phyloP scores from a whole-genome alignment of 768 basidiomycete genomes.

The Rhizopogon rudus region DNA sequence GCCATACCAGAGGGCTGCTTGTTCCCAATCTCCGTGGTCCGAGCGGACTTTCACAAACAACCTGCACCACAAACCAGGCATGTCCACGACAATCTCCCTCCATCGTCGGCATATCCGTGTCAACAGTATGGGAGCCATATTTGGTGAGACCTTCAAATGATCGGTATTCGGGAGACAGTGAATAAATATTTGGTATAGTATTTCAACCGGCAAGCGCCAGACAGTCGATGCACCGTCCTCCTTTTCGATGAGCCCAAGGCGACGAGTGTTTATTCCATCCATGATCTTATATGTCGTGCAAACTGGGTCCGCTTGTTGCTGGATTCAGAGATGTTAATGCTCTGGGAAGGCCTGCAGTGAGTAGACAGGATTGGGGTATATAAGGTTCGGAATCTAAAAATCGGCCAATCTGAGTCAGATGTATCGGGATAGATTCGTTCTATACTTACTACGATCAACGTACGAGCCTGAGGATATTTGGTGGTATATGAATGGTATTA shows the following conservation, averaged over 20 bases:
- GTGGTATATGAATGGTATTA: too few relatives aligned
- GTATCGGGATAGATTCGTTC: too few relatives aligned
- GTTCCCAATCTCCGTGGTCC: constrained; percentile 4
- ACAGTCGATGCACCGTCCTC: constrained; percentile 21
- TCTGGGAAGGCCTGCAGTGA: too few relatives aligned
- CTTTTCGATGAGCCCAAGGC: too few relatives aligned
- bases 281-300: constrained; percentile 10
- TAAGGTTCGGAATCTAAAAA: too few relatives aligned
- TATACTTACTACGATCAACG: too few relatives aligned
- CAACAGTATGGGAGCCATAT: constrained; percentile 14
- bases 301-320: background rate
- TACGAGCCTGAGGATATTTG: too few relatives aligned
- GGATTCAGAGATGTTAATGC: too few relatives aligned
- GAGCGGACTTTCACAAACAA: constrained; percentile 21
- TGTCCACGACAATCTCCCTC: background rate
- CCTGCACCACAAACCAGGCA: constrained; percentile 39
- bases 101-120: background rate
- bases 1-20: constrained; percentile 7
- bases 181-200: constrained; percentile 26
- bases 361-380: too few relatives aligned
- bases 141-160: constrained; percentile 19
- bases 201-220: constrained; percentile 37
- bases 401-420: too few relatives aligned
- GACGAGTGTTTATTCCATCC: too few relatives aligned
- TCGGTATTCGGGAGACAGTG: constrained; percentile 14